These are phyloP conservation scores for Ascocoryne sarcoides DNA, from an alignment of 2,329 filamentous ascomycete species.

Conservation along the genomic window DNA sequence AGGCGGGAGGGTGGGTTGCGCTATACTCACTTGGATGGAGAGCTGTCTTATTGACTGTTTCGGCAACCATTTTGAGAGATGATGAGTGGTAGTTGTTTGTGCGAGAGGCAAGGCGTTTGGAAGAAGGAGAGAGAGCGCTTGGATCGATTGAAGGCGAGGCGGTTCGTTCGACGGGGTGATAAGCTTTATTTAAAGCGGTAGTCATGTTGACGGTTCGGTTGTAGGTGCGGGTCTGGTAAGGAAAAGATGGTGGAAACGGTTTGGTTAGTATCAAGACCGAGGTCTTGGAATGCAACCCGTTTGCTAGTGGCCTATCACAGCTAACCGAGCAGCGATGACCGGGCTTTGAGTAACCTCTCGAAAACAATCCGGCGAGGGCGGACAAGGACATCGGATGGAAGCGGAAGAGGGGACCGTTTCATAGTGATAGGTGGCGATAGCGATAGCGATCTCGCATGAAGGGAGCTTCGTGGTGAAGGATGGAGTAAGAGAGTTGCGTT, in stretches of 20 bases:
- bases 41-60: constrained; percentile 24
- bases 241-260: constrained; percentile 3
- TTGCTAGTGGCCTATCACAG: not conserved
- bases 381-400: constrained; percentile 12
- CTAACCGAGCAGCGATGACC: constrained; percentile 5
- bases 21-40: constrained; percentile 19
- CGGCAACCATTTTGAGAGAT: constrained; percentile 25
- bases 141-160: constrained; percentile 26
- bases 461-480: not conserved
- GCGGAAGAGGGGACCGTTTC: constrained; percentile 10
- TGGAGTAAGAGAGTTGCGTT: not conserved
- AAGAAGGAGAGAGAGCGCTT: constrained; percentile 20
- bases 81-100: constrained; percentile 22
- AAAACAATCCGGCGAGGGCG: constrained; percentile 16
- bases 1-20: not conserved
- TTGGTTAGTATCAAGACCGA: constrained; percentile 3
- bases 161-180: constrained; percentile 21
- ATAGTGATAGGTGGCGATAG: constrained; percentile 3
- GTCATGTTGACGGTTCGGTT: constrained; percentile 14
- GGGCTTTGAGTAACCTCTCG: constrained; percentile 6
- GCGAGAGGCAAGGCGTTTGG: constrained; percentile 18
- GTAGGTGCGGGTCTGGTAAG: constrained; percentile 6
- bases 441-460: not conserved
- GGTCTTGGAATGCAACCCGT: constrained; percentile 5
- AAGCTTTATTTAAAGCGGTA: constrained; percentile 17